A percentile compares a stretch with the other conserved stretches of the same genome.
These are phyloP conservation scores for Venturia effusa DNA, from an alignment of 2,329 filamentous ascomycete genomes.

Conservation along the genomic window DNA sequence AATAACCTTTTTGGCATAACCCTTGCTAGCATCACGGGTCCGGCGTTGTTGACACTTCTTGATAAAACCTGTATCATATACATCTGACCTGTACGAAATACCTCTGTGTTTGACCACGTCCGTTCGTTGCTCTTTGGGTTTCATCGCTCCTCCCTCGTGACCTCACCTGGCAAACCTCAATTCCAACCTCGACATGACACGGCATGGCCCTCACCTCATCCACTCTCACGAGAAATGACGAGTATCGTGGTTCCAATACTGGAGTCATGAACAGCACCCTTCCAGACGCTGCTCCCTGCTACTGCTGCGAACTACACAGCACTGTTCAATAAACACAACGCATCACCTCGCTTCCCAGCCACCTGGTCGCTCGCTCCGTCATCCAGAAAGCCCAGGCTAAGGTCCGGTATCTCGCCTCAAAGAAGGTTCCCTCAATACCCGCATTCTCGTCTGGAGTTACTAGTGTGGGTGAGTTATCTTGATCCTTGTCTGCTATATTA, in stretches of 20 bases:
- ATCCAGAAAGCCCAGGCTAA: not conserved
- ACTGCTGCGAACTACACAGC: not conserved
- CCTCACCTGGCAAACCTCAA: not conserved
- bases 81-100: not conserved
- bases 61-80: constrained; percentile 1
- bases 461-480: not conserved
- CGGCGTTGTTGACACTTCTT: not conserved
- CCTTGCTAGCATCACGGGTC: not conserved
- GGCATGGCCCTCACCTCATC: too few species aligned
- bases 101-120: not conserved
- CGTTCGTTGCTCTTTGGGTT: not conserved
- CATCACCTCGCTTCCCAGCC: not conserved
- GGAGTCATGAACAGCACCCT: not conserved
- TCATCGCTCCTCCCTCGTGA: not conserved
- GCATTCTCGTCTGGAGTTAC: not conserved
- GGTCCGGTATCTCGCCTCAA: not conserved
- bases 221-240: not conserved
- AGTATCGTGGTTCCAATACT: not conserved
- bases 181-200: not conserved
- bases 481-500: not conserved
- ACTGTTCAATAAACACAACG: not conserved
- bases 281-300: not conserved
- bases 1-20: not conserved
- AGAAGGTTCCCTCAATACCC: not conserved
- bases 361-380: not conserved